Evolutionary conservation across 1,139 yeast species (phyloP).

Genomic region (Saccharomycopsis hybrid): DNA sequence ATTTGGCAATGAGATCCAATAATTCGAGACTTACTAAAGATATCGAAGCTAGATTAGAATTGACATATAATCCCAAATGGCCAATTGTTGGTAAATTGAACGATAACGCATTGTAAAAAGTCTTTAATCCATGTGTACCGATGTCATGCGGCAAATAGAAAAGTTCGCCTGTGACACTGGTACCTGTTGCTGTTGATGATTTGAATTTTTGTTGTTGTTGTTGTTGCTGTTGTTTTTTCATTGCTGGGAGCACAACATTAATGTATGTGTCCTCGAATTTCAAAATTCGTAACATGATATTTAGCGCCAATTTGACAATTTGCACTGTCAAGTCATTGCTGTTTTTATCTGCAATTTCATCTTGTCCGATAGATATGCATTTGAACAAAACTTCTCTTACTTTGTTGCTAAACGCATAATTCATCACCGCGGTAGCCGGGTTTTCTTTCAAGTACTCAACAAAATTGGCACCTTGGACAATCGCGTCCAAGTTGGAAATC

Average conservation of each 20-base stretch:
- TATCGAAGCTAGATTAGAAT: slow-evolving; percentile 6
- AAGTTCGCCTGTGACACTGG: slow-evolving; percentile 28
- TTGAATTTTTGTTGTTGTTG: too few relatives aligned
- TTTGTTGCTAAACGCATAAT: slow-evolving; percentile 53
- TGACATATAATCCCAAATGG: slow-evolving; percentile 18
- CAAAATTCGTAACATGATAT: slow-evolving; percentile 43
- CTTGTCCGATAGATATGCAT: slow-evolving; percentile 51
- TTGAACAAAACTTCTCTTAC: slow-evolving; percentile 50
- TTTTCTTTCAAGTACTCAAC: slow-evolving; percentile 45
- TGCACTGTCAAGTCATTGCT: slow-evolving; percentile 31
- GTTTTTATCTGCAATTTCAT: slow-evolving; percentile 39
- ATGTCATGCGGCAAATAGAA: slow-evolving; percentile 45
- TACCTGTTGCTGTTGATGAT: too few relatives aligned
- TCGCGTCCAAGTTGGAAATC: slow-evolving; percentile 28
- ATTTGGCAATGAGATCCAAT: slow-evolving; percentile 43
- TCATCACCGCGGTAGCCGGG: slow-evolving; percentile 63
- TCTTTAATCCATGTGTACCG: slow-evolving; percentile 8
- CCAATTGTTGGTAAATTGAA: slow-evolving; percentile 16
- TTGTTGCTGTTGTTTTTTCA: slow-evolving; percentile 22
- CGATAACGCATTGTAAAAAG: slow-evolving; percentile 12
- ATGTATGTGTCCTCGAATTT: slow-evolving; percentile 48
- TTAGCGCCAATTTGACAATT: slow-evolving; percentile 34
- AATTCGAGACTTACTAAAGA: slow-evolving; percentile 28
- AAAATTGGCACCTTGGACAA: slow-evolving; percentile 34
- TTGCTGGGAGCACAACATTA: slow-evolving; percentile 42